Evolutionary conservation across 2,329 filamentous ascomycete genomes (phyloP).

Genomic region (Botrytis fabae): DNA sequence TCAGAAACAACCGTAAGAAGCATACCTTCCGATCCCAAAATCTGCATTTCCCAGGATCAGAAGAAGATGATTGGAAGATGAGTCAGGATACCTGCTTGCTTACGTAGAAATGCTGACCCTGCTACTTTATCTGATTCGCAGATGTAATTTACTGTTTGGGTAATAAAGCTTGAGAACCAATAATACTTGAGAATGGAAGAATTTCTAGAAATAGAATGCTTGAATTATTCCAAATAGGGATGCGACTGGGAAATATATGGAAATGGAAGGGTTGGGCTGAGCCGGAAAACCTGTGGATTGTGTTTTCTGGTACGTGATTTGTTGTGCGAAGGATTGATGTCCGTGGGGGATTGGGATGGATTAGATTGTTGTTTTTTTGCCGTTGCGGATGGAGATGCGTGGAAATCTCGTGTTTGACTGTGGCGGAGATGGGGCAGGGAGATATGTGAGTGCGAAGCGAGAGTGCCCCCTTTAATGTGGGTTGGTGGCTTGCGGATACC

Average conservation of each 20-base stretch:
- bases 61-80: neutral
- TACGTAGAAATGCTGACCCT: neutral
- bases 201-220: neutral
- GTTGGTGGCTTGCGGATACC: neutral
- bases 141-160: neutral
- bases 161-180: neutral
- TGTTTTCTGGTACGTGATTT: neutral
- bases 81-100: neutral
- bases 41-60: neutral
- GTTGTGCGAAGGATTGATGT: neutral
- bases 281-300: neutral
- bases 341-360: neutral
- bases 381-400: neutral
- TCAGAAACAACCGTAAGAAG: neutral
- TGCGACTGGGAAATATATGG: neutral
- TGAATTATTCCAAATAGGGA: neutral
- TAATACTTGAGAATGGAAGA: no score
- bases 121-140: neutral
- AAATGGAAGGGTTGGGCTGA: no score
- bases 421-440: neutral
- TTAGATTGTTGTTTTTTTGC: neutral
- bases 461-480: neutral
- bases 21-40: neutral
- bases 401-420: constrained; percentile 2
- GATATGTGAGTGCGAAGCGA: constrained; percentile 1